Evolutionary conservation across 129 eudicot species (phyloP).

Genomic region (Scalesia atractyloides): DNA sequence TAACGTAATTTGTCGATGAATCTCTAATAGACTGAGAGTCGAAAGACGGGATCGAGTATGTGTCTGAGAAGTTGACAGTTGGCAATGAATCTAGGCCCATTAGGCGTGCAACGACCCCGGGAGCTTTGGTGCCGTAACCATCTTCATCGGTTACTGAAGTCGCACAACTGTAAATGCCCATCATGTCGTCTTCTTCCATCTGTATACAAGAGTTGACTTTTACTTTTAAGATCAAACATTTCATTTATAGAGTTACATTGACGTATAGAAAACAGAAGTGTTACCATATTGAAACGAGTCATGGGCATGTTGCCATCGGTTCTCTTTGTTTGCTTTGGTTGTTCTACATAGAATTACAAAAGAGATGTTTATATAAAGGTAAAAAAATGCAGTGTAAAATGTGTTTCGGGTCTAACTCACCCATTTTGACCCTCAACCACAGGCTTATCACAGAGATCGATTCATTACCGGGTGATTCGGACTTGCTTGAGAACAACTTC

Average conservation of each 20-base stretch:
- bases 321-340: slow-evolving; percentile 81
- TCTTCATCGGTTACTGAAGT: slow-evolving; percentile 95
- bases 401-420: background rate
- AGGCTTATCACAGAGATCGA: background rate
- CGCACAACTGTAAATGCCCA: slow-evolving; percentile 70
- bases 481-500: slow-evolving; percentile 81
- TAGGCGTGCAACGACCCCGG: slow-evolving; percentile 87
- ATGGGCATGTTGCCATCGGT: slow-evolving; percentile 65
- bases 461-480: slow-evolving; percentile 67
- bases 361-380: background rate
- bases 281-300: slow-evolving; percentile 64
- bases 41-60: slow-evolving; percentile 51
- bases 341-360: slow-evolving; percentile 43
- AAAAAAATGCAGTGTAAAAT: background rate
- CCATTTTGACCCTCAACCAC: background rate
- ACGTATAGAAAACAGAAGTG: background rate
- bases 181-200: slow-evolving; percentile 71
- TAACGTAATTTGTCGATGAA: slow-evolving; percentile 26
- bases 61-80: slow-evolving; percentile 53
- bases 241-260: background rate
- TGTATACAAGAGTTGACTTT: slow-evolving; percentile 19
- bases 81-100: slow-evolving; percentile 96
- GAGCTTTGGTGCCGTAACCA: slow-evolving; percentile 58
- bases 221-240: slow-evolving; percentile 12
- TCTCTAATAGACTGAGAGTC: slow-evolving; percentile 53